Evolutionary conservation across 2,329 filamentous ascomycete species (phyloP).

Genomic region (Alternaria panax): DNA sequence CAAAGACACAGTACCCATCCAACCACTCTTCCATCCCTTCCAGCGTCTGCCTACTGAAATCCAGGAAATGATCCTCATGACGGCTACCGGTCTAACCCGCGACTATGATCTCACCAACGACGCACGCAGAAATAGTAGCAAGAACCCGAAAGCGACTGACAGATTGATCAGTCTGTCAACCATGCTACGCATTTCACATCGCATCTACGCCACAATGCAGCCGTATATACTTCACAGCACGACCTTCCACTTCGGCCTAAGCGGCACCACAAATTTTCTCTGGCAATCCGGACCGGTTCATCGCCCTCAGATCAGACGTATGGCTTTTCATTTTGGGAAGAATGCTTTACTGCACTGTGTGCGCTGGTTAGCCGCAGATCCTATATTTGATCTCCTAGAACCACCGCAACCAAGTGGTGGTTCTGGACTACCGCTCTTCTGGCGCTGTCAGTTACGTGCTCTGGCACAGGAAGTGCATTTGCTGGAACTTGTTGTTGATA

Average conservation of each 20-base stretch:
- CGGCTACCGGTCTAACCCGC: conserved; percentile 26
- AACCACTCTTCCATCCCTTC: conserved; percentile 41
- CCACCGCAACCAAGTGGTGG: conserved; percentile 31
- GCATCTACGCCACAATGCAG: conserved; percentile 25
- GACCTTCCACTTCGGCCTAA: conserved; percentile 26
- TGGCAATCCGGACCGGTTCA: conserved; percentile 30
- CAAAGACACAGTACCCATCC: conserved; percentile 33
- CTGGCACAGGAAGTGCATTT: conserved; percentile 36
- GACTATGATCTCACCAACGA: conserved; percentile 23
- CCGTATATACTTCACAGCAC: conserved; percentile 38
- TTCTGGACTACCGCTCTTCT: conserved; percentile 34
- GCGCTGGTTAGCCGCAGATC: conserved; percentile 42
- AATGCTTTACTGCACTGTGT: conserved; percentile 37
- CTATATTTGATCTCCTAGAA: conserved; percentile 36
- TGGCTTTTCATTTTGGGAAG: conserved; percentile 31
- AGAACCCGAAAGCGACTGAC: neutral
- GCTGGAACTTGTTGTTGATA: conserved; percentile 31
- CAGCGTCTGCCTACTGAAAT: conserved; percentile 35
- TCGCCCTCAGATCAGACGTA: conserved; percentile 27
- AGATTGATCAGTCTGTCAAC: conserved; percentile 27
- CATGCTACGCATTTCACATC: conserved; percentile 28
- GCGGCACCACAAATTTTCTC: conserved; percentile 15
- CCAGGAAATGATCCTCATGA: conserved; percentile 38
- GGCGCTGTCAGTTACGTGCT: conserved; percentile 44
- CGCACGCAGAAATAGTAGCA: neutral